Conservation (phyloP, 345 rosid species). For the Erucastrum elatum region DNA sequence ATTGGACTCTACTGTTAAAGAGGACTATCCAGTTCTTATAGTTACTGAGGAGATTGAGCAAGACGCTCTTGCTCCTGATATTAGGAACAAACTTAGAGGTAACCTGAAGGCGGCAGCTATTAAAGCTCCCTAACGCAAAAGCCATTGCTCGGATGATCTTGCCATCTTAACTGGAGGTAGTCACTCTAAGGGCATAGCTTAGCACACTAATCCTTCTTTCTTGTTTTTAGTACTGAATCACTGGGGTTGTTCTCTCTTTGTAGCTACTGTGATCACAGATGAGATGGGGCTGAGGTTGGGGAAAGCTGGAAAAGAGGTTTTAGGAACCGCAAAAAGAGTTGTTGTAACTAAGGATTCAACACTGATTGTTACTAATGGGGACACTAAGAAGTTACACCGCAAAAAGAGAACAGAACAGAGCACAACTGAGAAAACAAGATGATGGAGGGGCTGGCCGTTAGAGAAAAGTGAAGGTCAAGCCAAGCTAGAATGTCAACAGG, state of each 20-base stretch:
- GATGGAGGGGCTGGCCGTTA: no score
- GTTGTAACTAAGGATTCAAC: slow-evolving; percentile 81
- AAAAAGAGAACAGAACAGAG: no score
- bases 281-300: slow-evolving; percentile 69
- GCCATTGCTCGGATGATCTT: slow-evolving; percentile 86
- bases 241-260: slow-evolving; percentile 11
- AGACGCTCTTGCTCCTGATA: slow-evolving; percentile 79
- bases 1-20: slow-evolving; percentile 85
- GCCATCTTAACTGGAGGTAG: slow-evolving; percentile 87
- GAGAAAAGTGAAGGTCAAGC: no score
- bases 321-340: slow-evolving; percentile 72
- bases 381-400: slow-evolving; percentile 37
- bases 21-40: slow-evolving; percentile 73
- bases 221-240: slow-evolving; percentile 2
- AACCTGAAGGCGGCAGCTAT: slow-evolving; percentile 77
- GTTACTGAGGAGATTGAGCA: slow-evolving; percentile 76
- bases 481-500: no score
- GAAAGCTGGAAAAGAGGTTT: slow-evolving; percentile 72
- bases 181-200: slow-evolving; percentile 1
- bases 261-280: slow-evolving; percentile 89
- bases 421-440: no score
- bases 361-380: slow-evolving; percentile 73
- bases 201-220: no score
- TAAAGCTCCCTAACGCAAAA: slow-evolving; percentile 90
- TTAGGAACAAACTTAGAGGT: slow-evolving; percentile 86